phyloP scores from a whole-genome alignment of 2,329 filamentous ascomycete genomes.

The Ceratocystis destructans region DNA sequence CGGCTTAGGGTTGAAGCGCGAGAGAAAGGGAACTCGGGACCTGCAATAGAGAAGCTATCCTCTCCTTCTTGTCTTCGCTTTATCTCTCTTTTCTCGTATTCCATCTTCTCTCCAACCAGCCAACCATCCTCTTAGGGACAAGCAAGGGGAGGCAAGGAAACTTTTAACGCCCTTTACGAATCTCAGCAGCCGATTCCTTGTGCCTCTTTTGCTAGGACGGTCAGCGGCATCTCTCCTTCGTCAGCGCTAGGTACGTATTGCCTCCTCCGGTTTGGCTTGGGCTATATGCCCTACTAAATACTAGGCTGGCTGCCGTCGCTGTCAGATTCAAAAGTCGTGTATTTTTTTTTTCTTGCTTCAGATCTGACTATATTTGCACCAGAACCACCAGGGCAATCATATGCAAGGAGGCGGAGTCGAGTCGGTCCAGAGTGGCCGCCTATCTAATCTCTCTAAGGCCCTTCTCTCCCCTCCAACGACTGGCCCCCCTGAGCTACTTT shows the following conservation, averaged over 20 bases:
- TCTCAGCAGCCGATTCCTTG: neutral
- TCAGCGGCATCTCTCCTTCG: neutral
- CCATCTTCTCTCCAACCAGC: neutral
- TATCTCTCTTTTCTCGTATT: conserved; percentile 1
- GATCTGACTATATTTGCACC: neutral
- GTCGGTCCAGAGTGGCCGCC: neutral
- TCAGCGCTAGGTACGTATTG: neutral
- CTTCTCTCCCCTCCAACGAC: neutral
- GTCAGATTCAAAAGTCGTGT: neutral
- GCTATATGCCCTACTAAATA: neutral
- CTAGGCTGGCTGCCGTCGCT: neutral
- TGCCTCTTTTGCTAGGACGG: neutral
- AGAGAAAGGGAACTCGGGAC: too few relatives aligned
- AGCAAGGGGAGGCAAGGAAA: neutral
- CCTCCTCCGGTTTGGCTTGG: neutral
- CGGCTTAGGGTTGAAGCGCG: too few relatives aligned
- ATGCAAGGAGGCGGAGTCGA: neutral
- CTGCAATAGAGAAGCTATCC: neutral
- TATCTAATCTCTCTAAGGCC: neutral
- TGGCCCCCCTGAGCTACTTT: conserved; percentile 4
- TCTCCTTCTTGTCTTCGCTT: neutral
- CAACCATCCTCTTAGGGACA: neutral
- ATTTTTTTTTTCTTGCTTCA: neutral
- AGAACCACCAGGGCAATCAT: too few relatives aligned
- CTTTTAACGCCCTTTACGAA: neutral